A percentile compares a stretch with the other conserved stretches of the same genome.
Evolutionary conservation across 2,329 filamentous ascomycete genomes (phyloP).

Genomic region (Thermoascus crustaceus): DNA sequence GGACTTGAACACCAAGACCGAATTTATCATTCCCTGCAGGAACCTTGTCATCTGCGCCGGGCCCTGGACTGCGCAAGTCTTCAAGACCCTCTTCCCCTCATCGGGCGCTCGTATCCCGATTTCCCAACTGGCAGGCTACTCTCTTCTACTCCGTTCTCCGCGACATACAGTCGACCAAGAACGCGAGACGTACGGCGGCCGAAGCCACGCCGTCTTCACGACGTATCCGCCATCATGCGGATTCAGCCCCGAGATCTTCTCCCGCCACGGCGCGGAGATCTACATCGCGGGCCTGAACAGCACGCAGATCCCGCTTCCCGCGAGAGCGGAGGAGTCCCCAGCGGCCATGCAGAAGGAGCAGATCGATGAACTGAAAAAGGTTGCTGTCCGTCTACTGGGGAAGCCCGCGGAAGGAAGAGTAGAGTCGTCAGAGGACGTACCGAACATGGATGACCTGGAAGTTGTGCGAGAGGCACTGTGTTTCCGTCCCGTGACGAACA

Average conservation of each 20-base stretch:
- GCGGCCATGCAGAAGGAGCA: slow-evolving; percentile 36
- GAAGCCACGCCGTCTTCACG: slow-evolving; percentile 63
- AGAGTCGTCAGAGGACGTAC: slow-evolving; percentile 15
- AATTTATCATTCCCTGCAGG: slow-evolving; percentile 48
- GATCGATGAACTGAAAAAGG: slow-evolving; percentile 22
- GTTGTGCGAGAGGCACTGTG: slow-evolving; percentile 60
- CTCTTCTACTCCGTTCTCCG: slow-evolving; percentile 57
- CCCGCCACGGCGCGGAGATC: slow-evolving; percentile 57
- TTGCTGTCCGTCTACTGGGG: slow-evolving; percentile 28
- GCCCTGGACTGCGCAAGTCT: slow-evolving; percentile 62
- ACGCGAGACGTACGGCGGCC: slow-evolving; percentile 28
- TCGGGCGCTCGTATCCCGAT: slow-evolving; percentile 50
- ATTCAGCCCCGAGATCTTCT: slow-evolving; percentile 66
- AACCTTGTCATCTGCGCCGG: slow-evolving; percentile 61
- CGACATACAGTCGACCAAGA: slow-evolving; percentile 30
- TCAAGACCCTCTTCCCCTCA: slow-evolving; percentile 54
- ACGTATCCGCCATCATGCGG: slow-evolving; percentile 42
- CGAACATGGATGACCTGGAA: slow-evolving; percentile 47
- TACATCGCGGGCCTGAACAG: slow-evolving; percentile 68
- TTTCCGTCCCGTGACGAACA: slow-evolving; percentile 61
- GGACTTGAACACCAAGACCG: slow-evolving; percentile 24
- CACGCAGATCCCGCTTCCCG: slow-evolving; percentile 51
- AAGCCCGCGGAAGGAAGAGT: slow-evolving; percentile 10
- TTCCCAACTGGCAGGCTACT: slow-evolving; percentile 60
- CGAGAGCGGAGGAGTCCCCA: slow-evolving; percentile 35